Evolutionary conservation across 2,329 filamentous ascomycete genomes (phyloP).

Genomic region (Alternaria solani): DNA sequence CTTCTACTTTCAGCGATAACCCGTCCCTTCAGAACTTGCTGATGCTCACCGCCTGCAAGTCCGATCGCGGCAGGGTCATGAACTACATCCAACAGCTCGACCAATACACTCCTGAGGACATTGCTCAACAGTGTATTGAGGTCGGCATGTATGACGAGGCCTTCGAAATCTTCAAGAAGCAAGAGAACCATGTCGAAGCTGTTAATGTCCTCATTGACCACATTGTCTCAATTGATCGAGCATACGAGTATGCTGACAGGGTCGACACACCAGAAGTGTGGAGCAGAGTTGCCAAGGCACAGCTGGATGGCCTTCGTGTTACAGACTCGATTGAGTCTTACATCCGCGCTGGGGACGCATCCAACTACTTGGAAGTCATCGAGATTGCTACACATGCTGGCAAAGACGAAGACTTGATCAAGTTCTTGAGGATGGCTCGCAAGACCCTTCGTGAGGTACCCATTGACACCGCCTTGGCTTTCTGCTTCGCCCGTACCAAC

Average conservation of each 20-base stretch:
- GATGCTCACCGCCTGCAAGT: conserved; percentile 95
- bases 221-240: conserved; percentile 96
- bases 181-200: conserved; percentile 84
- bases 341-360: conserved; percentile 91
- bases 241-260: conserved; percentile 92
- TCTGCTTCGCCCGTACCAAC: conserved; percentile 90
- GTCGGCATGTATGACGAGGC: conserved; percentile 96
- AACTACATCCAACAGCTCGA: conserved; percentile 94
- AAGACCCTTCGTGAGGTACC: conserved; percentile 94
- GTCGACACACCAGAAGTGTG: conserved; percentile 95
- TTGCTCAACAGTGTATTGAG: conserved; percentile 90
- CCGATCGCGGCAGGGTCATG: conserved; percentile 93
- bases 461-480: conserved; percentile 92
- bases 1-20: conserved; percentile 98
- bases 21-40: conserved; percentile 94
- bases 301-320: conserved; percentile 93
- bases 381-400: conserved; percentile 94
- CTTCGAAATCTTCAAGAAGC: conserved; percentile 99
- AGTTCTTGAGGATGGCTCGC: conserved; percentile 94
- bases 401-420: conserved; percentile 97
- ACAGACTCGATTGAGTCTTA: conserved; percentile 95
- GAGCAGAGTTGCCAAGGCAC: conserved; percentile 98
- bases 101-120: conserved; percentile 89
- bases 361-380: conserved; percentile 94
- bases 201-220: conserved; percentile 94